Evolutionary conservation across 2,329 filamentous ascomycete species (phyloP), one percentile per base, ranked within the genome.

Genomic region (Fusarium beomiforme): DNA sequence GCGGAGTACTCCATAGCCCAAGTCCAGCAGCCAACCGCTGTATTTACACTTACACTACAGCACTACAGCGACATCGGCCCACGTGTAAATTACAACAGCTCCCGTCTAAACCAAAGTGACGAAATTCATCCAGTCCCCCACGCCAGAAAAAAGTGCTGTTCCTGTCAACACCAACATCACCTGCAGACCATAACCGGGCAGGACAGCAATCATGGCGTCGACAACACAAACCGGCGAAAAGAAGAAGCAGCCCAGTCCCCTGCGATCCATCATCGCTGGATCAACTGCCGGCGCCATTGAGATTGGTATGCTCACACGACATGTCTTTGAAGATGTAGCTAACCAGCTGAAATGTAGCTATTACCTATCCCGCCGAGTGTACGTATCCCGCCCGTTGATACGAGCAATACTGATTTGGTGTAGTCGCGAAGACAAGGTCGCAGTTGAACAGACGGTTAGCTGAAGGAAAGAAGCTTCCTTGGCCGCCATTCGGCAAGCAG

Each of bases 311-410:
- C 26, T 11, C 55, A 51, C 42, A 51, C 50, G 49, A 65, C 54
- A 60, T 21, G 19, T 23, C 33, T 34, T 24, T 37, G 5, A 37
- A 49, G 44, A 50, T 21, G 26, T 36, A 57, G 50, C 73, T 75
- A 59, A 75, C 36, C 31, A 41, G 39, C 49, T 51, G 47, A 24
- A 19, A 17, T 61, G 26, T 69, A 86, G 85, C 94, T 69, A 97
- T 97, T 76, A 97, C 95, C 71, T 98, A 97, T 82, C 95, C 95
- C 61, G 94, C 94, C 77, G 95, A 98, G 83, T 97, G 92, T 94
- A 89, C 75, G 87, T 82, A 60, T 21, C 17, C 4, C 12, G 33
- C 41, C 16, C 54, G 2, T 24, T 31, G 36, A 36, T n/a, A 9
- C 23, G 9, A 31, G 13, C 8, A 54, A 43, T 23, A 51, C 70